Evolutionary conservation across 176 grass and related monocot species (phyloP).

Genomic region (Avena atlantica): DNA sequence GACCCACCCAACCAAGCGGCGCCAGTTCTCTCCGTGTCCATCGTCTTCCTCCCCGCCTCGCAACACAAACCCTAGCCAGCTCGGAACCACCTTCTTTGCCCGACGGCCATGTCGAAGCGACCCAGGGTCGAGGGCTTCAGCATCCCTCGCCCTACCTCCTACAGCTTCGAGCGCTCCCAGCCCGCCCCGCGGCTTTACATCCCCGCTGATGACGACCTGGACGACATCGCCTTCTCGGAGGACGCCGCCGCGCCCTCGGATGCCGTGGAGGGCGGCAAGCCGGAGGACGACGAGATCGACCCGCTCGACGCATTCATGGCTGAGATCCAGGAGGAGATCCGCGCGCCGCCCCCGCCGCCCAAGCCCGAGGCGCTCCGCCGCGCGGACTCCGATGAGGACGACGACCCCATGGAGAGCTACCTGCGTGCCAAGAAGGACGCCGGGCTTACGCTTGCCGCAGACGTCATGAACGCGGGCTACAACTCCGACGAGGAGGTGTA

Average conservation of each 20-base stretch:
- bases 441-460: conserved; percentile 74
- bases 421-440: conserved; percentile 87
- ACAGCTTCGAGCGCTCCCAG: conserved; percentile 86
- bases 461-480: conserved; percentile 79
- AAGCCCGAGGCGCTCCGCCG: conserved; percentile 62
- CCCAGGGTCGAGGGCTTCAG: conserved; percentile 88
- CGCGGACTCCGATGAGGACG: conserved; percentile 67
- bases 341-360: conserved; percentile 56
- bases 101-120: conserved; percentile 80
- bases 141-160: conserved; percentile 69
- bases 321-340: conserved; percentile 89
- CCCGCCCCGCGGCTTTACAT: conserved; percentile 73
- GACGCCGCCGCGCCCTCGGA: conserved; percentile 43
- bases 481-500: conserved; percentile 98
- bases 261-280: conserved; percentile 26
- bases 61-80: conserved; percentile 48
- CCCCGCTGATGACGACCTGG: conserved; percentile 86
- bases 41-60: conserved; percentile 22
- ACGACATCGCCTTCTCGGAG: conserved; percentile 87
- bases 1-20: conserved; percentile 32
- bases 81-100: not conserved
- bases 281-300: conserved; percentile 72
- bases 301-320: conserved; percentile 98
- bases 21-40: conserved; percentile 36
- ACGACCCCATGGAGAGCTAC: conserved; percentile 93